Conservation (phyloP, 345 rosid species). For the Aquilaria malaccensis region DNA sequence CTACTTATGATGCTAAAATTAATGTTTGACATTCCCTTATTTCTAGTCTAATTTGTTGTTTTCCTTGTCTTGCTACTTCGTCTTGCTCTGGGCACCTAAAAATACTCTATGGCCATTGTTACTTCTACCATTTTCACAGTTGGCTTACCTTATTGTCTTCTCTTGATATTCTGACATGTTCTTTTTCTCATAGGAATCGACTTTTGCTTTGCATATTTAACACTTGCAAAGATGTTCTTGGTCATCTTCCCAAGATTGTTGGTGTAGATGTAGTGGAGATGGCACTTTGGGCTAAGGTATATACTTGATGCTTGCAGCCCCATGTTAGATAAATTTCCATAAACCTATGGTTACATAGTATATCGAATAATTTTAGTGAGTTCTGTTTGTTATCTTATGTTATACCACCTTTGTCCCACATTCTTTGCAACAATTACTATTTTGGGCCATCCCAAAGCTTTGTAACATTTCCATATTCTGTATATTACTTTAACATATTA, state of each 20-base stretch:
- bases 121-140: neutral
- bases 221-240: conserved; percentile 71
- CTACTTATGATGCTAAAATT: neutral
- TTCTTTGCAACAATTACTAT: too few relatives aligned
- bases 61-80: neutral
- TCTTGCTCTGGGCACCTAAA: neutral
- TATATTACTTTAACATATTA: too few relatives aligned
- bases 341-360: too few relatives aligned
- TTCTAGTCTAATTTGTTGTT: neutral
- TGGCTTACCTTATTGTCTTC: neutral
- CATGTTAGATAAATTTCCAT: too few relatives aligned
- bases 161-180: neutral
- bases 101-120: too few relatives aligned
- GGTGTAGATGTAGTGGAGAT: conserved; percentile 92
- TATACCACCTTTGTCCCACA: too few relatives aligned
- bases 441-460: too few relatives aligned
- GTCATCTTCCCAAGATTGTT: conserved; percentile 77
- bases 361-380: too few relatives aligned
- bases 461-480: too few relatives aligned
- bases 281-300: conserved; percentile 99
- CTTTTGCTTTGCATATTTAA: conserved; percentile 65
- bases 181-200: conserved; percentile 51
- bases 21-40: too few relatives aligned
- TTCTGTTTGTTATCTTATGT: too few relatives aligned
- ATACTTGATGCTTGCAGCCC: neutral